Percentiles rank a stretch among this genome's conserved stretches.
Conservation (phyloP, 768 basidiomycete species). For the Boletus pseudo-olivaceus region DNA sequence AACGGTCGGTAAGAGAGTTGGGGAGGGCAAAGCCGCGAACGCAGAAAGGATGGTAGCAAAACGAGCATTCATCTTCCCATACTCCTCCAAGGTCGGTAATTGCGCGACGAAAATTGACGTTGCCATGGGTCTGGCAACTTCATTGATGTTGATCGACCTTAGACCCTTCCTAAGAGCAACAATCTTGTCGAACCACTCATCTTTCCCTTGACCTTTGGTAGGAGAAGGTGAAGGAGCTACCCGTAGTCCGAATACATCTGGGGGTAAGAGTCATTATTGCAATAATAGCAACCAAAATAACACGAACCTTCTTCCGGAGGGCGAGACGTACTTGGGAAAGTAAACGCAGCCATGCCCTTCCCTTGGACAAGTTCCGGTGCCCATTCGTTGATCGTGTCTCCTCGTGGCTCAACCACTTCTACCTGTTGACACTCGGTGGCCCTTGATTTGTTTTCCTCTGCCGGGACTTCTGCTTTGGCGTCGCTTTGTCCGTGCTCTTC, state of each 20-base stretch:
- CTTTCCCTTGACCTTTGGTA: slow-evolving; percentile 38
- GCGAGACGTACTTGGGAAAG: not conserved
- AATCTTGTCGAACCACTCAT: slow-evolving; percentile 48
- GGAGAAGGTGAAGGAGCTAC: slow-evolving; percentile 33
- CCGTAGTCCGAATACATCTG: slow-evolving; percentile 59
- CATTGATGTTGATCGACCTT: slow-evolving; percentile 57
- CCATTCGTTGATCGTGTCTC: not conserved
- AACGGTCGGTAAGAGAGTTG: slow-evolving; percentile 37
- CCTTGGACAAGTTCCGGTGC: not conserved
- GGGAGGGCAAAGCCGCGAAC: slow-evolving; percentile 44
- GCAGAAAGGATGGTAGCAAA: slow-evolving; percentile 47
- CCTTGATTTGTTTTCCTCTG: not conserved
- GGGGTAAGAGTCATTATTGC: not conserved
- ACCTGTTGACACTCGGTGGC: not conserved
- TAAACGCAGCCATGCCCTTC: not conserved
- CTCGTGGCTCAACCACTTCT: not conserved
- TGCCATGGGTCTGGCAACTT: slow-evolving; percentile 42
- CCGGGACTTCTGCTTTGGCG: not conserved
- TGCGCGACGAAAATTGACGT: slow-evolving; percentile 33
- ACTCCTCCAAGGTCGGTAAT: slow-evolving; percentile 52
- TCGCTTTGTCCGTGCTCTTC: not conserved
- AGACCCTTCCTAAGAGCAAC: slow-evolving; percentile 56
- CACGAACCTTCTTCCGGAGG: slow-evolving; percentile 25
- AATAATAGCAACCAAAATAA: not conserved
- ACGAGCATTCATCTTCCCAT: slow-evolving; percentile 43